Evolutionary conservation across 495 filamentous ascomycete species (phyloP).

Genomic region (Haplographium delicatum): DNA sequence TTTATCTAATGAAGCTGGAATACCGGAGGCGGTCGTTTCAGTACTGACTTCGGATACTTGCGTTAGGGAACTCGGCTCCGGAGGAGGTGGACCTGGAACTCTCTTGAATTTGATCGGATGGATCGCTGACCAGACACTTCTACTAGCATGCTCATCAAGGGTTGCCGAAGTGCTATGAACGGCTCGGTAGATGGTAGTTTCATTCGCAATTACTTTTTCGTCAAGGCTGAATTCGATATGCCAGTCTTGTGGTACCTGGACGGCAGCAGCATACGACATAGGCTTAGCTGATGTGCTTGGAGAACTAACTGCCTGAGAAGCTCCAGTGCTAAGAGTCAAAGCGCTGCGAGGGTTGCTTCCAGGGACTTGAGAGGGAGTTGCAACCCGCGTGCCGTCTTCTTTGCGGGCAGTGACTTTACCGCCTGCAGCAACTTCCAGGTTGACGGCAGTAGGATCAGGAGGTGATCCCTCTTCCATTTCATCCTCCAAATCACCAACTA

Average conservation of each 20-base stretch:
- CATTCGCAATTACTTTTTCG: constrained; percentile 74
- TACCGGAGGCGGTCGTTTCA: constrained; percentile 45
- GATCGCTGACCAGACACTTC: constrained; percentile 82
- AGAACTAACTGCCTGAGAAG: constrained; percentile 41
- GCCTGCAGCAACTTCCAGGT: constrained; percentile 82
- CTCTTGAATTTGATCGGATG: constrained; percentile 91
- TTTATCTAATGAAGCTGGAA: constrained; percentile 81
- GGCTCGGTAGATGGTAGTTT: constrained; percentile 94
- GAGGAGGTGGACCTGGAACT: constrained; percentile 79
- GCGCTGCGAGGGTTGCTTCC: constrained; percentile 32
- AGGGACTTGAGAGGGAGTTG: constrained; percentile 72
- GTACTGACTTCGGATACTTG: constrained; percentile 42
- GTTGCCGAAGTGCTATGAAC: constrained; percentile 69
- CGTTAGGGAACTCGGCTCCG: constrained; percentile 65
- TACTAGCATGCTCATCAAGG: constrained; percentile 59
- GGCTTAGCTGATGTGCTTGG: constrained; percentile 45
- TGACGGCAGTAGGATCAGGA: constrained; percentile 82
- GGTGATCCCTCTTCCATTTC: constrained; percentile 70
- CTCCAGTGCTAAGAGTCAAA: constrained; percentile 26
- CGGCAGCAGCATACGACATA: constrained; percentile 77
- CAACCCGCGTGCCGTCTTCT: constrained; percentile 86
- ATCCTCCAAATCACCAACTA: constrained; percentile 87
- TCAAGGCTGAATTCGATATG: constrained; percentile 95
- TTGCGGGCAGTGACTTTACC: constrained; percentile 95
- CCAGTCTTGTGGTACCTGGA: constrained; percentile 85